A percentile compares a stretch with the other conserved stretches of the same genome.
These are phyloP conservation scores for Blastobotrys raffinosifermentans DNA, from an alignment of 1,139 yeast genomes.

Conservation along the genomic window DNA sequence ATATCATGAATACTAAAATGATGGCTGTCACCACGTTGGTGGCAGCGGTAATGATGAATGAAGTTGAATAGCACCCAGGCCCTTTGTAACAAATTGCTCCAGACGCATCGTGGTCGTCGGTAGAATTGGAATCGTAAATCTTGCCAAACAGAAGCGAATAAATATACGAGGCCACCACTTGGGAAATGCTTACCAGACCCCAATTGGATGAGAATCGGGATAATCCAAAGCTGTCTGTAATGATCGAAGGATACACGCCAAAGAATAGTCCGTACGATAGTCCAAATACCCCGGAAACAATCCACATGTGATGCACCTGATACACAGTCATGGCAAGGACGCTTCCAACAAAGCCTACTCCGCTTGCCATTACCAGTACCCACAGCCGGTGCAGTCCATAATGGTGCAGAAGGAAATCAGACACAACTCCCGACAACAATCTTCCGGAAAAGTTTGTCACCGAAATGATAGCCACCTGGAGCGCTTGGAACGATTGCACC, in stretches of 20 bases:
- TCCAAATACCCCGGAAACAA: slow-evolving; percentile 56
- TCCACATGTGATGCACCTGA: slow-evolving; percentile 36
- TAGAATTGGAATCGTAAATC: slow-evolving; percentile 31
- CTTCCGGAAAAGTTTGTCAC: slow-evolving; percentile 59
- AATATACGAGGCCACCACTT: slow-evolving; percentile 31
- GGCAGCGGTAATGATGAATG: slow-evolving; percentile 28
- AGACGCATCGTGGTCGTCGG: slow-evolving; percentile 10
- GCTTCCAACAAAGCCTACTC: slow-evolving; percentile 33
- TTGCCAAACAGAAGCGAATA: slow-evolving; percentile 32
- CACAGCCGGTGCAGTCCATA: slow-evolving; percentile 57
- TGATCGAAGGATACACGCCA: slow-evolving; percentile 71
- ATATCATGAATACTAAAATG: background rate
- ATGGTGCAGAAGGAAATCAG: slow-evolving; percentile 50
- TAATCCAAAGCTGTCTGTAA: slow-evolving; percentile 68
- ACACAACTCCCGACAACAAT: slow-evolving; percentile 55
- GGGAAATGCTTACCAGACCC: slow-evolving; percentile 50
- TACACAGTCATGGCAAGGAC: slow-evolving; percentile 27
- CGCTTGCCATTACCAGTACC: slow-evolving; percentile 51
- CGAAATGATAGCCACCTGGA: slow-evolving; percentile 68
- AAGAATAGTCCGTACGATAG: slow-evolving; percentile 67
- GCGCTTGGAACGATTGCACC: slow-evolving; percentile 47
- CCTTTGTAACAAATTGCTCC: slow-evolving; percentile 26
- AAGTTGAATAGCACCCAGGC: slow-evolving; percentile 22
- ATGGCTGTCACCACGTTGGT: slow-evolving; percentile 36
- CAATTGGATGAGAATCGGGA: slow-evolving; percentile 67